Conservation (phyloP, 192 early-diverging fungal species). For the Mortierella alpina region DNA sequence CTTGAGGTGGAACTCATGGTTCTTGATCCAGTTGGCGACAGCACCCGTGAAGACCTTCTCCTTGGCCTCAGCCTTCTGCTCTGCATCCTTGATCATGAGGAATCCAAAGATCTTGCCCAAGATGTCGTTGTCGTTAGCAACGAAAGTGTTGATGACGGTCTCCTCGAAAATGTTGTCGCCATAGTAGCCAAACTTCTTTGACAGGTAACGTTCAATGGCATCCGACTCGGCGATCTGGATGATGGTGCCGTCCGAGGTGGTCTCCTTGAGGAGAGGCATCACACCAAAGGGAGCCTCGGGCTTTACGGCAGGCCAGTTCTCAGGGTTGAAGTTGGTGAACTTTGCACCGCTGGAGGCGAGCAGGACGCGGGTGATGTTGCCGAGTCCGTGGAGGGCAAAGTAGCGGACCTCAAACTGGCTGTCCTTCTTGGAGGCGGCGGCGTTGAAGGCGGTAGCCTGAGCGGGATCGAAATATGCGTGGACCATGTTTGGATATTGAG, state of each 20-base stretch:
- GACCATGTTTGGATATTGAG: slow-evolving; percentile 11
- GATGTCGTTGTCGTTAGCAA: slow-evolving; percentile 21
- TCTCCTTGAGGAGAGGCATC: slow-evolving; percentile 61
- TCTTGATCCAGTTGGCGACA: slow-evolving; percentile 18
- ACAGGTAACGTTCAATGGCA: slow-evolving; percentile 62
- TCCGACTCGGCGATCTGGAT: slow-evolving; percentile 53
- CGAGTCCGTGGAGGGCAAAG: slow-evolving; percentile 23
- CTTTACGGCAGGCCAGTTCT: slow-evolving; percentile 57
- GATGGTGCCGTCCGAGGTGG: slow-evolving; percentile 28
- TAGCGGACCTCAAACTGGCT: slow-evolving; percentile 19
- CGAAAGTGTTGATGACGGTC: slow-evolving; percentile 37
- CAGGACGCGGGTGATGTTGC: slow-evolving; percentile 16
- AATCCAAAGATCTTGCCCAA: background rate
- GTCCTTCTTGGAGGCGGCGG: background rate
- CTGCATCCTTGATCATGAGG: slow-evolving; percentile 3
- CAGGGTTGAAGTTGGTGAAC: slow-evolving; percentile 37
- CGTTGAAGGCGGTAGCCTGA: slow-evolving; percentile 7
- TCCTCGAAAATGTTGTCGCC: slow-evolving; percentile 46
- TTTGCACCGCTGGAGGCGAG: slow-evolving; percentile 52
- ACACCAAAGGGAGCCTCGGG: slow-evolving; percentile 52
- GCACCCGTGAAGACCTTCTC: slow-evolving; percentile 4
- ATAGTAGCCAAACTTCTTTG: slow-evolving; percentile 46
- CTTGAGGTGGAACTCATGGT: slow-evolving; percentile 53
- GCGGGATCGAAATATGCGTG: slow-evolving; percentile 16
- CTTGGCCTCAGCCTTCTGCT: slow-evolving; percentile 14